Evolutionary conservation across 2,329 filamentous ascomycete genomes (phyloP).

Genomic region (Bisporella sp.): DNA sequence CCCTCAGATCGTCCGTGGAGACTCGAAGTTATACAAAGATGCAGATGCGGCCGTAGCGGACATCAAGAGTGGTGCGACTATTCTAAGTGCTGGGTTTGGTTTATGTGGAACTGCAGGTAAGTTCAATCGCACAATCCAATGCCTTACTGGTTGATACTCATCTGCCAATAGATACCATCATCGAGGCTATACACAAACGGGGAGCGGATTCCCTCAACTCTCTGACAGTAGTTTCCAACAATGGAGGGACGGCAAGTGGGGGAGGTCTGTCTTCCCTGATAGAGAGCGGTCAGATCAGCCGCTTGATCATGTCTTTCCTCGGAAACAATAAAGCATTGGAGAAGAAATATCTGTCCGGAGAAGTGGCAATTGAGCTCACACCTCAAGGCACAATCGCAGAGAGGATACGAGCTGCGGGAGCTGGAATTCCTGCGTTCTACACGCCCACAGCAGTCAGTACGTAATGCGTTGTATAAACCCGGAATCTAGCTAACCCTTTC

Average conservation of each 20-base stretch:
- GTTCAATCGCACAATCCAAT: constrained; percentile 9
- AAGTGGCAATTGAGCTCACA: constrained; percentile 68
- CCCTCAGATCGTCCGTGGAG: constrained; percentile 16
- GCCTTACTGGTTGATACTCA: not conserved
- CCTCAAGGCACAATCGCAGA: constrained; percentile 71
- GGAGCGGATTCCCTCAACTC: constrained; percentile 47
- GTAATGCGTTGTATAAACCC: constrained; percentile 19
- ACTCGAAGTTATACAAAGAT: constrained; percentile 20
- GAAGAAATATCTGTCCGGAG: constrained; percentile 65
- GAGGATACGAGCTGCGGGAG: constrained; percentile 64
- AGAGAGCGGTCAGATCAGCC: constrained; percentile 61
- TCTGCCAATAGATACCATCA: constrained; percentile 53
- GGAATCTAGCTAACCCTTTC: not conserved
- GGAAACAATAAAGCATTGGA: constrained; percentile 73
- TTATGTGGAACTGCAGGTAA: constrained; percentile 67
- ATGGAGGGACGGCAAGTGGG: constrained; percentile 63
- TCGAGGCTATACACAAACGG: constrained; percentile 56
- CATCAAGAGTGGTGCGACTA: constrained; percentile 51
- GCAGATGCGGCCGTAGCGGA: constrained; percentile 23
- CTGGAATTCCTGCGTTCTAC: constrained; percentile 75
- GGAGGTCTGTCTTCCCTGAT: constrained; percentile 64
- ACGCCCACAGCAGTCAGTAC: constrained; percentile 65
- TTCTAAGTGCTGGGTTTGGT: constrained; percentile 77
- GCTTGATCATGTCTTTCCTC: constrained; percentile 68
- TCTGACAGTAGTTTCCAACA: constrained; percentile 74